Percentiles rank a stretch among this genome's conserved stretches.
phyloP scores from a whole-genome alignment of 2,329 filamentous ascomycete genomes.

The Colletotrichum sublineola region DNA sequence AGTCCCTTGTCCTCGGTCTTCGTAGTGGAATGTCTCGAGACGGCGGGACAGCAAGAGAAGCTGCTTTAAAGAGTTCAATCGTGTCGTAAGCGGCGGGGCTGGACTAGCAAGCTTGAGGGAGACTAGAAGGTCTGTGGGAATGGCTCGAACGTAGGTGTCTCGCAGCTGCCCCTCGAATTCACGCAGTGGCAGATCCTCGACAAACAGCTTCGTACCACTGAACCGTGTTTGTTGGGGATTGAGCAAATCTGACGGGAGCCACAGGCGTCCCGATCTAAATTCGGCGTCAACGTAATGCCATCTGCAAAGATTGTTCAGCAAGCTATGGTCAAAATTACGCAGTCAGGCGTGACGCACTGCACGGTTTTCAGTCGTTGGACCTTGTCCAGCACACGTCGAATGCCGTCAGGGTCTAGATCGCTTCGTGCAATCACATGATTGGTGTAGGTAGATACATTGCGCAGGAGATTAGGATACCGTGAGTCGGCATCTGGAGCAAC shows the following conservation, averaged over 20 bases:
- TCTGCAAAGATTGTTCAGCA: slow-evolving; percentile 45
- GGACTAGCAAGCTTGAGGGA: slow-evolving; percentile 58
- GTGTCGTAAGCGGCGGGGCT: slow-evolving; percentile 56
- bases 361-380: slow-evolving; percentile 55
- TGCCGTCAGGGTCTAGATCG: slow-evolving; percentile 55
- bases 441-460: slow-evolving; percentile 55
- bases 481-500: slow-evolving; percentile 52
- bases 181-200: slow-evolving; percentile 58
- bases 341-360: slow-evolving; percentile 50
- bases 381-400: slow-evolving; percentile 52
- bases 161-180: slow-evolving; percentile 52
- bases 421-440: slow-evolving; percentile 57
- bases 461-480: slow-evolving; percentile 50
- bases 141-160: slow-evolving; percentile 54
- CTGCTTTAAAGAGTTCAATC: slow-evolving; percentile 57
- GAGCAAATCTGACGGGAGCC: slow-evolving; percentile 57
- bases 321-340: neutral
- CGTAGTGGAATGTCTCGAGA: slow-evolving; percentile 58
- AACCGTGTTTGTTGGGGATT: slow-evolving; percentile 48
- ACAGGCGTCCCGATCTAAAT: slow-evolving; percentile 48
- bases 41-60: slow-evolving; percentile 54
- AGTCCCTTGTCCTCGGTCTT: slow-evolving; percentile 60
- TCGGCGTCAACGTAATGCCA: slow-evolving; percentile 55
- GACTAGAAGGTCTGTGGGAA: slow-evolving; percentile 55
- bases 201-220: slow-evolving; percentile 51